Base-by-base conservation (phyloP, 1,284 basidiomycete species). In the Leccinum subspadiceum region DNA sequence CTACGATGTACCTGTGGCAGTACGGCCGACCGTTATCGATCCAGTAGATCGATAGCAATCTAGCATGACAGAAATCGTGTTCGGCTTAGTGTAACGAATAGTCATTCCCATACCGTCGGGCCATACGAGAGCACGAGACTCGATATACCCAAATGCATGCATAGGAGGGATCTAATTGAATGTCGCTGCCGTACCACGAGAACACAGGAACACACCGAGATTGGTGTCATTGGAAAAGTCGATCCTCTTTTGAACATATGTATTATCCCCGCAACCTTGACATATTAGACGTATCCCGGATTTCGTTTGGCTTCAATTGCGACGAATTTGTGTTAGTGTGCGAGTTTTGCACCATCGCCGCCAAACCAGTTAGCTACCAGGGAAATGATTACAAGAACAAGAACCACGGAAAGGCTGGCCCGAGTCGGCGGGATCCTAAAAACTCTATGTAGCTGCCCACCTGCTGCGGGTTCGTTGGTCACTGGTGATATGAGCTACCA, bases 361-460 rank as follows among this genome's bases (percentile, higher is more conserved):
- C 50, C 29, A 5, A 39, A 39, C 26, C 48, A 8, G 50, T 41
- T 58, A 53, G 41, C 62, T 52, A 37, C 33, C 12, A 35, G 33
- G 35, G 35, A 56, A 62, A 52, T 33, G 35, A 59, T 26, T 39
- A 41, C 35, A 37, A 24, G 41, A 52, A 46, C 26, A 51, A 44
- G 44, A 46, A 20, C 13, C 13, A 41, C 52, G 51, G 31, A 54
- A 57, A 56, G 39, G 6, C 37, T 53, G 54, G 46, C 58, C 46
- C 31, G 31, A 31, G 10, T 60, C 61, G 52, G 61, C 31, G 48
- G 50, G 67, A 66, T 62, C 66, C 71, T 73, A 24, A 68, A 74
- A 75, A 75, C 70, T 68, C 62, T 73, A 37, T 37, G 15, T 37
- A 63, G 57, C 60, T 61, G 62, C 48, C 57, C 64, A 64, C 62